A percentile compares a stretch with the other conserved stretches of the same genome.
phyloP scores from a whole-genome alignment of 2,329 filamentous ascomycete species.

The Ceratocystis ficicola region DNA sequence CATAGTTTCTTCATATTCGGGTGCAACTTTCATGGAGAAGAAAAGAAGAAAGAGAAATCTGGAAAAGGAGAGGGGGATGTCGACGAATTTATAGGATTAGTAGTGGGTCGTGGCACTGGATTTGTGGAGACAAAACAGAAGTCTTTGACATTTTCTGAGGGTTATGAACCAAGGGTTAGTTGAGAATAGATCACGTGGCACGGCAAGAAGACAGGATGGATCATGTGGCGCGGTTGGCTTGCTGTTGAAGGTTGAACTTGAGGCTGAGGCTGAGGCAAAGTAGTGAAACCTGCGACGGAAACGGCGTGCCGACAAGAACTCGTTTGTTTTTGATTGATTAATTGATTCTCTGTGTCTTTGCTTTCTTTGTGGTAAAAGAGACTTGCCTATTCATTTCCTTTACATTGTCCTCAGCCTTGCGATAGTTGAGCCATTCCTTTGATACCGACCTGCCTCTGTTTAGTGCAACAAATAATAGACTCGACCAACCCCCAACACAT shows the following conservation, averaged over 20 bases:
- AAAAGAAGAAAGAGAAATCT: conserved; percentile 29
- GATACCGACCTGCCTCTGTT: no score
- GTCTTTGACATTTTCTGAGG: not conserved
- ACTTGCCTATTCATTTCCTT: no score
- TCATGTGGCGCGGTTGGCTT: not conserved
- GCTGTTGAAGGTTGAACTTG: not conserved
- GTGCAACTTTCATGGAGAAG: conserved; percentile 42
- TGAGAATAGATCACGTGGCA: not conserved
- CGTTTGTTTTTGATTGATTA: not conserved
- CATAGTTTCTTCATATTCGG: conserved; percentile 44
- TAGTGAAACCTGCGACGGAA: not conserved
- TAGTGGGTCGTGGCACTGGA: not conserved
- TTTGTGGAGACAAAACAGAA: conserved; percentile 4
- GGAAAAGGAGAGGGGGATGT: conserved; percentile 11
- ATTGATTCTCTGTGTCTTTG: not conserved
- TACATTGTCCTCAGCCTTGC: not conserved
- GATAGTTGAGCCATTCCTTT: no score
- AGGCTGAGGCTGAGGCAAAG: not conserved
- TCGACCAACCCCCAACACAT: no score
- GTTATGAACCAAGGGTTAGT: not conserved
- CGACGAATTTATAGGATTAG: conserved; percentile 17
- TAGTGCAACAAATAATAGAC: no score
- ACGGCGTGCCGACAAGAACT: not conserved
- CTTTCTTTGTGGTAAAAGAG: not conserved
- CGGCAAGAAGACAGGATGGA: not conserved